Base-by-base conservation (phyloP, 768 basidiomycete genomes). In the Tubosaeta sp. region DNA sequence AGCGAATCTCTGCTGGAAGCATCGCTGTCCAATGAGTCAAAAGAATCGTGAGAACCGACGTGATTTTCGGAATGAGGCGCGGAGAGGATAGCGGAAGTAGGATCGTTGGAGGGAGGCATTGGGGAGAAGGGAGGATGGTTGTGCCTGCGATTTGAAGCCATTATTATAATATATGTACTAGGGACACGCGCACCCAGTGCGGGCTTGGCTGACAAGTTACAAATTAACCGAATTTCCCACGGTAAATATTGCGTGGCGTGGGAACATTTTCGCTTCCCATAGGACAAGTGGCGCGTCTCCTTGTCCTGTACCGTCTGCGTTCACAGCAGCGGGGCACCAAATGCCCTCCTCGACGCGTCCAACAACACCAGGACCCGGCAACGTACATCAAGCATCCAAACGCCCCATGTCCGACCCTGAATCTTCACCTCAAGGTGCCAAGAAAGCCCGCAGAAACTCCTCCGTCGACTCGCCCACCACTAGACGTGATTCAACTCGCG, bases 201-300 rank as follows among this genome's bases (percentile, higher is more conserved):
- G 32, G 30, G 27, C 27, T 27, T 27, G 27, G 27, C 27, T 27
- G 27, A 27, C 30, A 1, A 31, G 18, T 19, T 19, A 35, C 9
- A 27, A 27, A 27, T 27, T 27, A 27, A 27, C 27, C n/a, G n/a
- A n/a, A n/a, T n/a, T n/a, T n/a, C n/a, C n/a, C n/a, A n/a, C n/a
- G n/a, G n/a, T n/a, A n/a, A n/a, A n/a, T n/a, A 41, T 44, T 44
- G 19, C 1, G 64, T 66, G 65, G 64, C 64, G 64, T 65, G 64
- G 46, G 64, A 67, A 53, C n/a, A 3, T 44, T 53, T 27, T n/a
- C n/a, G n/a, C n/a, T n/a, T n/a, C n/a, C n/a, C n/a, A n/a, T n/a
- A n/a, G 21, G 13, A 16, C 31, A 2, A 16, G 19, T 35, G 43
- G 53, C 47, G 30, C 19, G 49, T 48, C 31, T 43, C 43, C 18